Percentiles rank a stretch among this genome's conserved stretches.
Conservation (phyloP, 2,329 filamentous ascomycete genomes). For the Neurospora sp. region DNA sequence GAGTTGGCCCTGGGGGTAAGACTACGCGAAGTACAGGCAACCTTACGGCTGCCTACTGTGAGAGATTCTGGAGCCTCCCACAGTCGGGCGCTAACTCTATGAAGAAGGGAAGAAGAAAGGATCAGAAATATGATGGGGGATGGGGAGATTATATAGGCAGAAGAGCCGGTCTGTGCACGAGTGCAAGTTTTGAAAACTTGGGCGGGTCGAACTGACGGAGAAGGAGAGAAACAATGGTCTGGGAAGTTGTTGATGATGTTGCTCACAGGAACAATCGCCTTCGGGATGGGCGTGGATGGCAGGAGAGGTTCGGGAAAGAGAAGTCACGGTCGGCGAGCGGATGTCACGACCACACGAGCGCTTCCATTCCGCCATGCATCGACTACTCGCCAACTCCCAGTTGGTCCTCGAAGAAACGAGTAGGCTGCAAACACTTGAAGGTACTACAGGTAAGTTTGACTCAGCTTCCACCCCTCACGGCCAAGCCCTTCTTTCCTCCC, state of each 20-base stretch:
- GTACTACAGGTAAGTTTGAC: not conserved
- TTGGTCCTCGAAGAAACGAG: not conserved
- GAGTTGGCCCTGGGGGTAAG: not conserved
- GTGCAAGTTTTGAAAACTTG: not conserved
- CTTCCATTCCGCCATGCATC: not conserved
- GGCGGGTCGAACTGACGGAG: not conserved
- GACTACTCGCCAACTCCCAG: not conserved
- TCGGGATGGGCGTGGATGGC: not conserved
- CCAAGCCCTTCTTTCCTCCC: not conserved
- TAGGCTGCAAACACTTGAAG: not conserved
- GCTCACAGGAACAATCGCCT: not conserved
- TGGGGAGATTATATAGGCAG: not conserved
- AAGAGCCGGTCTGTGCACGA: not conserved
- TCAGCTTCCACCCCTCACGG: not conserved
- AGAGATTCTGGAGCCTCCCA: not conserved
- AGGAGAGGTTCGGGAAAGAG: not conserved
- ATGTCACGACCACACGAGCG: not conserved
- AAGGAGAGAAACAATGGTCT: not conserved
- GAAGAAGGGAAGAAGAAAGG: not conserved
- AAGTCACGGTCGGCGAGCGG: not conserved
- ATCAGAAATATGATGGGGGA: not conserved
- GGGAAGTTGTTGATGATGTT: not conserved
- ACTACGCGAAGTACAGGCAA: not conserved
- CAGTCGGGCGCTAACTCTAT: not conserved
- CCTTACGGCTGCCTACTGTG: not conserved